A percentile compares a stretch with the other conserved stretches of the same genome.
These are phyloP conservation scores for Tuctoria greenei DNA, from an alignment of 176 grass and related monocot genomes.

Conservation along the genomic window DNA sequence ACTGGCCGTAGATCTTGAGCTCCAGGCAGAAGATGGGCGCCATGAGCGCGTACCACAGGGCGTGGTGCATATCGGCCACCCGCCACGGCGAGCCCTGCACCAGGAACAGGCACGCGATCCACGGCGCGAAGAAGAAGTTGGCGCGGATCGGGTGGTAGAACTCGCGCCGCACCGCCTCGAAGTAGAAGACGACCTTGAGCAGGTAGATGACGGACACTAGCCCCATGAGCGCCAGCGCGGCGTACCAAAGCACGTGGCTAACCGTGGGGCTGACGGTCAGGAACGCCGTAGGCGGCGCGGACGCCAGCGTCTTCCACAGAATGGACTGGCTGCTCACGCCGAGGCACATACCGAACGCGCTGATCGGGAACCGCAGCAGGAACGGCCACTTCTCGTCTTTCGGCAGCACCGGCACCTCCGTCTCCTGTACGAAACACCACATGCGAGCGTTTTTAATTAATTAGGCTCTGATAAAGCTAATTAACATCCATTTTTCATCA, in stretches of 20 bases:
- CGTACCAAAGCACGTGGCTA: constrained; percentile 69
- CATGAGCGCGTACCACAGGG: constrained; percentile 72
- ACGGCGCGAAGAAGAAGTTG: constrained; percentile 98
- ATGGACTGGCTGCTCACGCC: constrained; percentile 92
- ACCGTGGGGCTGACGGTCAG: constrained; percentile 55
- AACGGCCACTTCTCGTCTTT: constrained; percentile 92
- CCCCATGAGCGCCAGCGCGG: constrained; percentile 48
- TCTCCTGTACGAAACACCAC: constrained; percentile 39
- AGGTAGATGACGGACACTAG: constrained; percentile 67
- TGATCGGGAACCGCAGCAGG: constrained; percentile 86
- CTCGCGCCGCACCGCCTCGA: constrained; percentile 84
- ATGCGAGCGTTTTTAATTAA: not conserved
- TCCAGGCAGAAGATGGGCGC: constrained; percentile 84
- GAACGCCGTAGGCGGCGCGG: constrained; percentile 56
- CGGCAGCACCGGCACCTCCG: constrained; percentile 76
- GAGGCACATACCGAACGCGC: constrained; percentile 83
- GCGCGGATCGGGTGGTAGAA: constrained; percentile 87
- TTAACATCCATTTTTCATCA: too few relatives aligned
- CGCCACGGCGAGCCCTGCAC: constrained; percentile 52
- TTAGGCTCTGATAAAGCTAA: not conserved
- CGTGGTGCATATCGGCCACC: constrained; percentile 34
- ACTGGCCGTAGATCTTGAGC: constrained; percentile 97
- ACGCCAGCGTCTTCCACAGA: constrained; percentile 77
- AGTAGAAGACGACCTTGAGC: constrained; percentile 83
- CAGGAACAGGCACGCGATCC: constrained; percentile 83